A percentile compares a stretch with the other conserved stretches of the same genome.
Conservation (phyloP, 306 rosid species). For the Morella rubra region DNA sequence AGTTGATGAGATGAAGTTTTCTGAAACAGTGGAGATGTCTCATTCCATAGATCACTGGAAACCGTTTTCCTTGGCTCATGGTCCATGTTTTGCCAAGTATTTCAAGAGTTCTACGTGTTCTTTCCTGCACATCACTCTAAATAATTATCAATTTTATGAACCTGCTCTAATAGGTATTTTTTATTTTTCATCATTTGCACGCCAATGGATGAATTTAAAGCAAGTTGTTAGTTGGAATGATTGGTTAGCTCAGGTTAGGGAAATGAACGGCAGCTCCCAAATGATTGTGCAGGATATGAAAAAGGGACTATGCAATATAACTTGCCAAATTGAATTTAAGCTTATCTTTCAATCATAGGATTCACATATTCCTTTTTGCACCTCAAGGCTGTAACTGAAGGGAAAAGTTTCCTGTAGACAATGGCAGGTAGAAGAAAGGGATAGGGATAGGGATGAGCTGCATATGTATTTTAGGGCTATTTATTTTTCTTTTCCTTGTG, state of each 20-base stretch:
- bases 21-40: background rate
- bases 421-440: too few relatives aligned
- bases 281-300: background rate
- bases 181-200: background rate
- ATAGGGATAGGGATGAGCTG: too few relatives aligned
- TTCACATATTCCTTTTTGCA: too few relatives aligned
- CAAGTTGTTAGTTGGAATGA: background rate
- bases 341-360: too few relatives aligned
- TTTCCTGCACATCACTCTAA: background rate
- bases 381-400: too few relatives aligned
- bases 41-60: background rate
- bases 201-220: background rate
- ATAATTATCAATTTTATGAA: background rate
- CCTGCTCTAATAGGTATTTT: background rate
- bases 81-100: background rate
- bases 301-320: background rate
- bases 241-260: background rate
- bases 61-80: background rate
- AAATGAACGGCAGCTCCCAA: background rate
- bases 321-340: conserved; percentile 3
- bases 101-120: background rate
- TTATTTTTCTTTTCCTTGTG: too few relatives aligned
- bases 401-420: too few relatives aligned
- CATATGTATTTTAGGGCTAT: too few relatives aligned
- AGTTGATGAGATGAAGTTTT: background rate